phyloP scores from a whole-genome alignment of 2,329 filamentous ascomycete genomes.

The Fulvia fulva region DNA sequence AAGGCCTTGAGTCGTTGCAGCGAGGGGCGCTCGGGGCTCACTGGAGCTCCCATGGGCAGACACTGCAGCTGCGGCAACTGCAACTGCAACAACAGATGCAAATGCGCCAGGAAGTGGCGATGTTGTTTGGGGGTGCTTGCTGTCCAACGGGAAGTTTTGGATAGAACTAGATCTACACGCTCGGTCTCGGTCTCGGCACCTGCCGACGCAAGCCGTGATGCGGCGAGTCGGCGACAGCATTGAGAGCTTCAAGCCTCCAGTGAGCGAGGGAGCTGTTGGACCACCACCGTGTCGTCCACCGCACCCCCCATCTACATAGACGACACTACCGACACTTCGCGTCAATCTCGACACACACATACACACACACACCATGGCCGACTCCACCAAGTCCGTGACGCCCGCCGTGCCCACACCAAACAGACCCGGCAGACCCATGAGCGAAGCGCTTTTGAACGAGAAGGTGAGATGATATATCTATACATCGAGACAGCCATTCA shows the following conservation, averaged over 20 bases:
- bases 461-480: slow-evolving; percentile 66
- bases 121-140: not conserved
- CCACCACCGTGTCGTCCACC: not conserved
- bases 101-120: not conserved
- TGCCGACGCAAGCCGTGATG: not conserved
- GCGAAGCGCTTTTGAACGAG: slow-evolving; percentile 96
- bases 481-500: too few relatives aligned
- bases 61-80: not conserved
- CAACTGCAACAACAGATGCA: too few relatives aligned
- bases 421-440: slow-evolving; percentile 74
- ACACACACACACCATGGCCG: slow-evolving; percentile 53
- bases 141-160: not conserved
- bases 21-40: slow-evolving; percentile 28
- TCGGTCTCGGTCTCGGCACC: not conserved
- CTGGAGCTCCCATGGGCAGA: slow-evolving; percentile 12
- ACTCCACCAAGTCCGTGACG: slow-evolving; percentile 48
- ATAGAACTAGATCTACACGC: too few relatives aligned
- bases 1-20: slow-evolving; percentile 40
- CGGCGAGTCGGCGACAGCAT: not conserved
- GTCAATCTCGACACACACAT: slow-evolving; percentile 30
- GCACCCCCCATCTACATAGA: not conserved
- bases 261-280: not conserved
- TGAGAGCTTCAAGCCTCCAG: not conserved
- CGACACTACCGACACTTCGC: not conserved
- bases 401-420: slow-evolving; percentile 60